Conservation (phyloP, 2,329 filamentous ascomycete genomes). For the Xylariaceae sp. region DNA sequence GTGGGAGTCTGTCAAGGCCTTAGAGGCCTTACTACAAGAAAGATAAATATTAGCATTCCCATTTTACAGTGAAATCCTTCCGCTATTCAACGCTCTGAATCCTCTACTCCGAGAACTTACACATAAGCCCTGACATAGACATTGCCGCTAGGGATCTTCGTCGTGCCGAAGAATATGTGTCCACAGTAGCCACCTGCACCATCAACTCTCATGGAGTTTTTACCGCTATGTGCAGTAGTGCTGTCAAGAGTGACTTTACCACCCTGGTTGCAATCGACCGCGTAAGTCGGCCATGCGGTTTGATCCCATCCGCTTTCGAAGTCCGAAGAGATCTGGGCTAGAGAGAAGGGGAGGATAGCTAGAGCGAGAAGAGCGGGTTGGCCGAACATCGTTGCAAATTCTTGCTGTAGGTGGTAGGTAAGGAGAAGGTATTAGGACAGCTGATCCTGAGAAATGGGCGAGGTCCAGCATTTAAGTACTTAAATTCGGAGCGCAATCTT, state of each 20-base stretch:
- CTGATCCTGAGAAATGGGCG: constrained; percentile 18
- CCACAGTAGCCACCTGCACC: constrained; percentile 61
- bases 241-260: constrained; percentile 63
- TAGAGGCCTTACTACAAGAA: constrained; percentile 56
- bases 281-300: constrained; percentile 63
- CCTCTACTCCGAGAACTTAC: constrained; percentile 49
- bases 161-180: constrained; percentile 67
- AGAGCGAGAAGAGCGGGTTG: constrained; percentile 52
- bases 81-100: no score
- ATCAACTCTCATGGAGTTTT: constrained; percentile 59
- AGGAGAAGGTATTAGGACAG: not conserved
- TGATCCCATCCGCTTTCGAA: constrained; percentile 66
- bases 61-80: no score
- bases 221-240: constrained; percentile 60
- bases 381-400: constrained; percentile 47
- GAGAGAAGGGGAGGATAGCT: constrained; percentile 52
- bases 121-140: constrained; percentile 62
- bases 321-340: constrained; percentile 60
- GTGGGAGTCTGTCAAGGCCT: constrained; percentile 63
- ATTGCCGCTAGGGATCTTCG: constrained; percentile 59
- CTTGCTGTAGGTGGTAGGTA: not conserved
- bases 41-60: constrained; percentile 24
- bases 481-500: constrained; percentile 31
- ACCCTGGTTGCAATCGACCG: constrained; percentile 64
- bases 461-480: constrained; percentile 37